Evolutionary conservation across 805 yeast species (phyloP).

Genomic region (Pichia californica): DNA sequence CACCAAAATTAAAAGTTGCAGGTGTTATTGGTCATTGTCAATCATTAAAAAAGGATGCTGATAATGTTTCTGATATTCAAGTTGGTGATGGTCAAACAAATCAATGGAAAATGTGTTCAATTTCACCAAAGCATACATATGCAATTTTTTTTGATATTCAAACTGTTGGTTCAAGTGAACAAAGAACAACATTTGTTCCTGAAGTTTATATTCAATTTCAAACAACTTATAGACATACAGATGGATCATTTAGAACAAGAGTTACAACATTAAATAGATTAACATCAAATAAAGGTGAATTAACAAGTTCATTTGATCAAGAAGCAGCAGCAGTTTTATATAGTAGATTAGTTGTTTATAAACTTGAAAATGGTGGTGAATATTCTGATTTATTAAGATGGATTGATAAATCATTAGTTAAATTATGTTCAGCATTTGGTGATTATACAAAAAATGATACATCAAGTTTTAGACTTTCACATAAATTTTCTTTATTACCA

Average conservation of each 20-base stretch:
- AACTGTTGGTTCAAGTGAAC: conserved; percentile 41
- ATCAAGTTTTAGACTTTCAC: conserved; percentile 72
- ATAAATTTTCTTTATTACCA: conserved; percentile 82
- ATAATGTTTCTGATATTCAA: conserved; percentile 84
- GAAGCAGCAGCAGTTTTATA: conserved; percentile 95
- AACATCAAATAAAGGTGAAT: conserved; percentile 44
- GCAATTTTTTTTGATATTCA: conserved; percentile 84
- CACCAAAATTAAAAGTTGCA: conserved; percentile 79
- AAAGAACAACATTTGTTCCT: conserved; percentile 30
- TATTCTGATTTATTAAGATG: conserved; percentile 84
- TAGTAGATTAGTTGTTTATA: conserved; percentile 86
- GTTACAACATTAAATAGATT: conserved; percentile 76
- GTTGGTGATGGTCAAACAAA: conserved; percentile 92
- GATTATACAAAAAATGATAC: conserved; percentile 87
- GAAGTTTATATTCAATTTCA: conserved; percentile 59
- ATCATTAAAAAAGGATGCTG: conserved; percentile 57
- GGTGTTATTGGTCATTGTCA: conserved; percentile 94
- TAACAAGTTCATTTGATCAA: conserved; percentile 78
- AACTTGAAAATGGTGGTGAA: conserved; percentile 71
- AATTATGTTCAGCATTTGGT: conserved; percentile 87
- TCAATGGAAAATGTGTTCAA: conserved; percentile 77
- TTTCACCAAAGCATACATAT: conserved; percentile 84
- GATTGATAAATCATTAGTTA: conserved; percentile 88
- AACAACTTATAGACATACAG: conserved; percentile 92
- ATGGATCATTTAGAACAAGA: conserved; percentile 81